Evolutionary conservation across 345 rosid genomes (phyloP), one percentile per base, ranked within the genome.

Genomic region (Aurinia saxatilis): DNA sequence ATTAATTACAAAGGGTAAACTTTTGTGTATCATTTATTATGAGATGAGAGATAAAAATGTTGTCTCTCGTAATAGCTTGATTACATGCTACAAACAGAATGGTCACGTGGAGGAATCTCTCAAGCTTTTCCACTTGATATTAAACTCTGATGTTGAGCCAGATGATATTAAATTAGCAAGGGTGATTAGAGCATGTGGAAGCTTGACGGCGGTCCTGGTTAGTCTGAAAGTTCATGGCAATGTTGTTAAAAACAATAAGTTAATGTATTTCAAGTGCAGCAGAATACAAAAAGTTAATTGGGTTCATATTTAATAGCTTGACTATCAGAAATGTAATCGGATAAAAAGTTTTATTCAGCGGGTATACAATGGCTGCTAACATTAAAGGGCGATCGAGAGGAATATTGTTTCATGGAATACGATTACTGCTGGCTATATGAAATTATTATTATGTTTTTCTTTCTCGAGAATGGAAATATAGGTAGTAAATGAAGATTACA

Each of bases 351-450:
- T 96, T 21, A 84, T 91, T 91, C 10, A 81, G 91, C 61, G 95
- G 91, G 13, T 86, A 86, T 41, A 91, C 88, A 10, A 91, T 81
- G 79, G 83, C 80, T 47, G 82, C 87, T 0, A 80, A 88, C 65
- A 77, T 84, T 35, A 79, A 80, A 57, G 78, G 4, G 96, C 95
- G 96, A 72, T 51, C 3, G 90, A 81, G 73, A 86, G 81, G 71
- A 82, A 88, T 57, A 66, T 86, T 29, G 89, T 88, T 27, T 84
- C 96, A 35, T 91, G 98, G 98, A 91, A 91, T 68, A 95, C 96
- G 17, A 87, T 91, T 14, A 91, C 88, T 14, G 85, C 96, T 25
- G 96, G 96, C 18, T 91, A 89, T 58, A 84, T 90, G 11, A 27
- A 29, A 31, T 17, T n/a, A 14, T n/a, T 31, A 9, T 12, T 13